A percentile compares a stretch with the other conserved stretches of the same genome.
Evolutionary conservation across 768 basidiomycete genomes (phyloP).

Genomic region (Clitopilus passeckerianus): DNA sequence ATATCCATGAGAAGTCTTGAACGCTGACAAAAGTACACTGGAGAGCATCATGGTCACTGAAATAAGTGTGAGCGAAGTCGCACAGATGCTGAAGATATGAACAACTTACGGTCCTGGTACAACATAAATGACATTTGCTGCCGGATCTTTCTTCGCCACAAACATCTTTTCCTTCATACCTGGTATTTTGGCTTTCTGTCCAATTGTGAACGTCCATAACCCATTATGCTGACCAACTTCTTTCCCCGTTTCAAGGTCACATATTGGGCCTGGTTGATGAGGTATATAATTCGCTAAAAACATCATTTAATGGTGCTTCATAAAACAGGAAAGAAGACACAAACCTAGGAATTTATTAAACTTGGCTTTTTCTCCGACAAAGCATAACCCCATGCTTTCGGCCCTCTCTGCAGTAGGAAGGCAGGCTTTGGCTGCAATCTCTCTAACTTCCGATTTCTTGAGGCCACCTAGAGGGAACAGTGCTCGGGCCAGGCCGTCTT

Average conservation of each 20-base stretch:
- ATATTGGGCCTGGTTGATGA: slow-evolving; percentile 64
- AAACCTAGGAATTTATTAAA: slow-evolving; percentile 74
- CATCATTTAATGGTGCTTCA: not conserved
- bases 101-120: slow-evolving; percentile 59
- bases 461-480: slow-evolving; percentile 74
- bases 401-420: slow-evolving; percentile 70
- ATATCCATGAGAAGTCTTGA: slow-evolving; percentile 72
- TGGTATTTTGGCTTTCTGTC: slow-evolving; percentile 66
- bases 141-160: slow-evolving; percentile 66
- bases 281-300: slow-evolving; percentile 71
- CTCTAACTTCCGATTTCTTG: slow-evolving; percentile 68
- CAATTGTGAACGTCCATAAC: slow-evolving; percentile 82
- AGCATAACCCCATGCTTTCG: slow-evolving; percentile 95
- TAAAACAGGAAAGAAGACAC: slow-evolving; percentile 11
- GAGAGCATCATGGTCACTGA: slow-evolving; percentile 59
- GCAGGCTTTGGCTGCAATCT: slow-evolving; percentile 54
- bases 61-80: not conserved
- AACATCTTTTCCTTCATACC: slow-evolving; percentile 64
- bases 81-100: not conserved
- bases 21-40: slow-evolving; percentile 34
- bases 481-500: slow-evolving; percentile 57
- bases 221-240: slow-evolving; percentile 62
- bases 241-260: slow-evolving; percentile 51
- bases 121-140: slow-evolving; percentile 64
- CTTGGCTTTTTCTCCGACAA: slow-evolving; percentile 75